A percentile compares a stretch with the other conserved stretches of the same genome.
These are phyloP conservation scores for Knoxia roxburghii DNA, from an alignment of 257 asterid species.

Conservation along the genomic window DNA sequence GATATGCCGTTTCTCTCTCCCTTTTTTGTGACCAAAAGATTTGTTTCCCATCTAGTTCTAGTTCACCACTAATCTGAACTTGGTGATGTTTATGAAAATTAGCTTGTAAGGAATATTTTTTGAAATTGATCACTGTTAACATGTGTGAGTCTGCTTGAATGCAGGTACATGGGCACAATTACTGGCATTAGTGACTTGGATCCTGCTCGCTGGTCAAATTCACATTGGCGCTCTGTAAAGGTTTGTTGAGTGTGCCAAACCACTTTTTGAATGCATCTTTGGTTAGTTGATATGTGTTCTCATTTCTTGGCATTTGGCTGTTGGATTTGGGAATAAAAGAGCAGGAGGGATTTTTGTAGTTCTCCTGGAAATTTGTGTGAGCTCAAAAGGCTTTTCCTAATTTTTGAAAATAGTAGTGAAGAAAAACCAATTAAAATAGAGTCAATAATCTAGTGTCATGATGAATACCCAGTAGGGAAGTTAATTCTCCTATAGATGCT, in stretches of 20 bases:
- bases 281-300: not conserved
- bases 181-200: conserved; percentile 83
- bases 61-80: too few species aligned
- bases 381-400: not conserved
- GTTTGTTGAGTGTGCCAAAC: conserved; percentile 24
- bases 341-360: not conserved
- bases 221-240: conserved; percentile 95
- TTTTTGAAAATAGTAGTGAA: not conserved
- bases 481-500: too few species aligned
- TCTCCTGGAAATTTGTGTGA: not conserved
- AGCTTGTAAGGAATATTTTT: not conserved
- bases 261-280: not conserved
- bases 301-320: not conserved
- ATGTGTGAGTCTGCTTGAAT: conserved; percentile 8
- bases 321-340: not conserved
- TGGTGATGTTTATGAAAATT: too few species aligned
- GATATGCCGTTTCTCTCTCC: not conserved
- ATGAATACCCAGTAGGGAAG: not conserved
- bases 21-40: not conserved
- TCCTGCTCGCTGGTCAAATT: conserved; percentile 90
- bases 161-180: conserved; percentile 90
- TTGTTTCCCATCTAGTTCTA: not conserved
- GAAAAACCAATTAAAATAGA: not conserved
- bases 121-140: not conserved
- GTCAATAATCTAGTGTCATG: not conserved